phyloP scores from a whole-genome alignment of 2,329 filamentous ascomycete species.

The Clonostachys solani region DNA sequence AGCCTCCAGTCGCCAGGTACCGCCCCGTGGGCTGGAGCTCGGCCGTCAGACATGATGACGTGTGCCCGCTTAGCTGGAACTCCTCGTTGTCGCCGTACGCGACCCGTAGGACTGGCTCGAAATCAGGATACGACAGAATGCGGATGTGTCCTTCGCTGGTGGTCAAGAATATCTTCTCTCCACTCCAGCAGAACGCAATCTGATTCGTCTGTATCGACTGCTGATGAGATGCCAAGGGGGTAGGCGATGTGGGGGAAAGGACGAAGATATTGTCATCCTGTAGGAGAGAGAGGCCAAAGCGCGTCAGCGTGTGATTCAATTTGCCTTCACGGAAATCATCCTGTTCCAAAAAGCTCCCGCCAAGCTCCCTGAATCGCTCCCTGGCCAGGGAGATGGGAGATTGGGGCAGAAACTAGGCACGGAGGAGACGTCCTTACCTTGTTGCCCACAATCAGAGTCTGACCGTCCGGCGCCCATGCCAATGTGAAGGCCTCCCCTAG shows the following conservation, averaged over 20 bases:
- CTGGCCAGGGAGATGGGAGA: background rate
- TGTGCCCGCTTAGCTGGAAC: slow-evolving; percentile 67
- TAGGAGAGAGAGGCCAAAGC: no score
- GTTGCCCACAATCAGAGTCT: slow-evolving; percentile 66
- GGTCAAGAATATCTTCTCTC: slow-evolving; percentile 65
- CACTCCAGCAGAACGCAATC: slow-evolving; percentile 70
- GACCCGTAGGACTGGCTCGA: slow-evolving; percentile 50
- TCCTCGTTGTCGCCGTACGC: slow-evolving; percentile 34
- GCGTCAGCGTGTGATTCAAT: no score
- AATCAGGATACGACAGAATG: slow-evolving; percentile 63
- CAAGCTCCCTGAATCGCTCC: background rate
- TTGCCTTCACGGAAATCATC: no score
- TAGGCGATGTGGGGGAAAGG: slow-evolving; percentile 55
- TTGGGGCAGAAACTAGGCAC: background rate
- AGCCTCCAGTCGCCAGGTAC: slow-evolving; percentile 70
- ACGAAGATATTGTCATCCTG: slow-evolving; percentile 60
- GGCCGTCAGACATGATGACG: slow-evolving; percentile 64
- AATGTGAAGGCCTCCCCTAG: slow-evolving; percentile 66
- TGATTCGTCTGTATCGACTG: slow-evolving; percentile 67
- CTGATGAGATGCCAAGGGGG: slow-evolving; percentile 52
- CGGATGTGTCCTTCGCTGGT: slow-evolving; percentile 68
- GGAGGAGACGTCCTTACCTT: slow-evolving; percentile 44
- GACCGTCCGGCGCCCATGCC: slow-evolving; percentile 70
- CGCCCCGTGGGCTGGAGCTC: slow-evolving; percentile 68
- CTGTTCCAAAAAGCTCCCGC: no score